phyloP scores from a whole-genome alignment of 495 filamentous ascomycete species.

The Aspergillus sclerotioniger region DNA sequence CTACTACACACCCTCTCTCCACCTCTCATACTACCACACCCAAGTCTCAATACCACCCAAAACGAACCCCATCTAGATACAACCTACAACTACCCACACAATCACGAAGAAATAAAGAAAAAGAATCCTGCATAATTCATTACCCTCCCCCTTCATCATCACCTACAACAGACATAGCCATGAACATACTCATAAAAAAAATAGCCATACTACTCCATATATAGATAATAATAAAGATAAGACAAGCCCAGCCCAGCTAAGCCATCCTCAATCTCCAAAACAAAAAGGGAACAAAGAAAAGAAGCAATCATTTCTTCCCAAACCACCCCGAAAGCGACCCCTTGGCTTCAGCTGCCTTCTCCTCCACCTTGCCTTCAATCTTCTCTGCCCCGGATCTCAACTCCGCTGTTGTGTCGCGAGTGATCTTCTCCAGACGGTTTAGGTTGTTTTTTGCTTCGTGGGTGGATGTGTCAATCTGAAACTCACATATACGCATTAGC shows the following conservation, averaged over 20 bases:
- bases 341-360: slow-evolving; percentile 75
- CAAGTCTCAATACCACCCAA: too few species aligned
- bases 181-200: neutral
- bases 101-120: neutral
- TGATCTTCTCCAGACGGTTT: slow-evolving; percentile 67
- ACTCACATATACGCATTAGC: too few species aligned
- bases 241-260: neutral
- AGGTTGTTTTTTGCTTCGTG: slow-evolving; percentile 52
- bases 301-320: slow-evolving; percentile 57
- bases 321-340: slow-evolving; percentile 78
- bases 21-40: neutral
- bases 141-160: neutral
- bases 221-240: neutral
- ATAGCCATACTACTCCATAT: neutral
- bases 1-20: neutral
- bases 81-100: neutral
- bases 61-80: neutral
- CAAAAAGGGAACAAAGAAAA: neutral
- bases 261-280: neutral
- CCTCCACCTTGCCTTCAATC: slow-evolving; percentile 71
- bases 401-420: slow-evolving; percentile 37
- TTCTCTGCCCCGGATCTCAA: slow-evolving; percentile 43
- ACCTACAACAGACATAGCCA: neutral
- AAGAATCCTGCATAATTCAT: neutral
- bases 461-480: slow-evolving; percentile 61